Evolutionary conservation across 805 yeast species (phyloP).

Genomic region (Candida ovalis): DNA sequence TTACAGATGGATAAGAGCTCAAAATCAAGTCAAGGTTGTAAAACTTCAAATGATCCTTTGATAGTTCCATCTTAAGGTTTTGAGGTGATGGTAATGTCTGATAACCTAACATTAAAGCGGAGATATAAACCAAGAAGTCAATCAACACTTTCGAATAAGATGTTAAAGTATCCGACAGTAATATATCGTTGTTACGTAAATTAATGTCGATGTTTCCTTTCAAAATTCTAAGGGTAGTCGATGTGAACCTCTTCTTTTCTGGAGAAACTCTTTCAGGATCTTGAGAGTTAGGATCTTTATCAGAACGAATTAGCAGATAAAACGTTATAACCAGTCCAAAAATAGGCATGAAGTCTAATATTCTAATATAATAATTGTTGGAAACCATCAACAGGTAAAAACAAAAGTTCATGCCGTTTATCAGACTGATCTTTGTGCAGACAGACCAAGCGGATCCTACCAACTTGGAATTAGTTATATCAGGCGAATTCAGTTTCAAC

Average conservation of each 20-base stretch:
- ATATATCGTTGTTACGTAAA: slow-evolving; percentile 71
- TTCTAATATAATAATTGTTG: slow-evolving; percentile 22
- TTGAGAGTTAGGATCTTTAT: slow-evolving; percentile 19
- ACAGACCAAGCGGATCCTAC: slow-evolving; percentile 14
- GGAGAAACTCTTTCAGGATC: slow-evolving; percentile 13
- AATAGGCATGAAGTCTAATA: slow-evolving; percentile 36
- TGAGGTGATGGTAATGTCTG: slow-evolving; percentile 31
- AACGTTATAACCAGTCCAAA: slow-evolving; percentile 35
- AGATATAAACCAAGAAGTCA: slow-evolving; percentile 58
- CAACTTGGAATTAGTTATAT: slow-evolving; percentile 15
- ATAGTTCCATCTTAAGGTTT: slow-evolving; percentile 22
- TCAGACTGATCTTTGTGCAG: slow-evolving; percentile 18
- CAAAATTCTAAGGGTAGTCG: slow-evolving; percentile 50
- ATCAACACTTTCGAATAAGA: slow-evolving; percentile 75
- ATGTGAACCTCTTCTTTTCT: slow-evolving; percentile 42
- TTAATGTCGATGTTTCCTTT: slow-evolving; percentile 57
- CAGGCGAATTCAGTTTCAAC: slow-evolving; percentile 31
- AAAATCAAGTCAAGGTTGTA: slow-evolving; percentile 30
- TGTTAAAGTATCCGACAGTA: slow-evolving; percentile 79
- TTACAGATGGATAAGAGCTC: slow-evolving; percentile 55
- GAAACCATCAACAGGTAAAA: slow-evolving; percentile 26
- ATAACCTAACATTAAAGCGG: slow-evolving; percentile 40
- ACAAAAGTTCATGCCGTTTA: slow-evolving; percentile 26
- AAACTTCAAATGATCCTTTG: slow-evolving; percentile 26
- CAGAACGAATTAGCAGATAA: slow-evolving; percentile 29